Evolutionary conservation across 768 basidiomycete species (phyloP).

Genomic region (Strobilomyces dryophilus): DNA sequence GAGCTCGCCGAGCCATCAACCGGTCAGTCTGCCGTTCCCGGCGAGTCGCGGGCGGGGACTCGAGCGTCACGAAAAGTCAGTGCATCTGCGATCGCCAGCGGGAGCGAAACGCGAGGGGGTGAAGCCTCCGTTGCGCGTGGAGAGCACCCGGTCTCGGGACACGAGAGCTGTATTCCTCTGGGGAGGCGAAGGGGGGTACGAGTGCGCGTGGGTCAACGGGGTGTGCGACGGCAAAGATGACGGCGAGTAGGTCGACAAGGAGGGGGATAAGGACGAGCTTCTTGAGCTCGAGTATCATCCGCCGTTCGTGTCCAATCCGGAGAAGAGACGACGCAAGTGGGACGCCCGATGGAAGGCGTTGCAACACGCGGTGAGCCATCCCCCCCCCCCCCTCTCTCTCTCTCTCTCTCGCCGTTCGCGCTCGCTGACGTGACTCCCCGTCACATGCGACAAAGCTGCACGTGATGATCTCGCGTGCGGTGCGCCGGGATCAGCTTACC

Average conservation of each 20-base stretch:
- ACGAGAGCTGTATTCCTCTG: constrained; percentile 74
- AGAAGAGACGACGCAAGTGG: constrained; percentile 69
- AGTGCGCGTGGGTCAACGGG: constrained; percentile 34
- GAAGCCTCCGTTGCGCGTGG: constrained; percentile 72
- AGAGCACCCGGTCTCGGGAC: constrained; percentile 79
- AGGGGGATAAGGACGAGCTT: constrained; percentile 65
- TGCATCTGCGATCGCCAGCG: constrained; percentile 31
- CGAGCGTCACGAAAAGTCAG: constrained; percentile 42
- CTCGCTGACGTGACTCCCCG: constrained; percentile 34
- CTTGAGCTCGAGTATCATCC: constrained; percentile 77
- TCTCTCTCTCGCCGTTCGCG: no score
- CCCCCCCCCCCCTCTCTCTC: background rate
- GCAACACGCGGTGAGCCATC: constrained; percentile 59
- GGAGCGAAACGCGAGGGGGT: constrained; percentile 30
- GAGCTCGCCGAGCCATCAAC: constrained; percentile 33
- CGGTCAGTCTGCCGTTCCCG: constrained; percentile 44
- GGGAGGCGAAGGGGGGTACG: constrained; percentile 60
- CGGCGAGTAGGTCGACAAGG: constrained; percentile 71
- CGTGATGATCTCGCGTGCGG: constrained; percentile 59
- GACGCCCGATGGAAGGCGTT: constrained; percentile 73
- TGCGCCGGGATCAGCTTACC: constrained; percentile 53
- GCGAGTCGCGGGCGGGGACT: constrained; percentile 42
- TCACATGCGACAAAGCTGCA: constrained; percentile 68
- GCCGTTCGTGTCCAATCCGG: constrained; percentile 57
- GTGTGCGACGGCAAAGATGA: constrained; percentile 6